phyloP scores from a whole-genome alignment of 1,139 yeast genomes.

The Nakaseomyces bracarensis region DNA sequence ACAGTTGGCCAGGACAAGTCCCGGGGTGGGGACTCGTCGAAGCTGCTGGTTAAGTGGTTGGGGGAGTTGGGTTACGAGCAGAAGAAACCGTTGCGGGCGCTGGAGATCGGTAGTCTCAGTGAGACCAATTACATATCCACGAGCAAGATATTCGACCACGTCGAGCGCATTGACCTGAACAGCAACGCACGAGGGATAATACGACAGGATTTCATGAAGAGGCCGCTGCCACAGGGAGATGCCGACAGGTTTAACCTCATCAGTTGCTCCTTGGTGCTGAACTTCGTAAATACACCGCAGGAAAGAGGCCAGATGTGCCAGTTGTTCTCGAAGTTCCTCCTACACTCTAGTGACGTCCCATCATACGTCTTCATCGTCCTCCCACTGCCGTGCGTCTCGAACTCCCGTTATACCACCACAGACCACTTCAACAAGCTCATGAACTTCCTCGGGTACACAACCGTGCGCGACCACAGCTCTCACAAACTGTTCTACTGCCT shows the following conservation, averaged over 20 bases:
- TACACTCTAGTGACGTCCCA: background rate
- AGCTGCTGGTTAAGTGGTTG: constrained; percentile 63
- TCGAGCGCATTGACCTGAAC: constrained; percentile 67
- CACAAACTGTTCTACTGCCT: constrained; percentile 59
- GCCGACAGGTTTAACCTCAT: constrained; percentile 51
- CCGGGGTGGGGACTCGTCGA: constrained; percentile 90
- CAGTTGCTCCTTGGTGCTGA: constrained; percentile 79
- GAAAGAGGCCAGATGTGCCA: constrained; percentile 71
- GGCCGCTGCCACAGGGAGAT: constrained; percentile 48
- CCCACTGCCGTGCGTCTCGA: constrained; percentile 77
- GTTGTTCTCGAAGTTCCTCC: constrained; percentile 52
- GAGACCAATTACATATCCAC: constrained; percentile 63
- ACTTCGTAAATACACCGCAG: constrained; percentile 69
- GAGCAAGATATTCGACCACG: constrained; percentile 39
- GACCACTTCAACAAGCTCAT: constrained; percentile 39
- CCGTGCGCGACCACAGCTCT: constrained; percentile 47
- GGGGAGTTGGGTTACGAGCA: constrained; percentile 26
- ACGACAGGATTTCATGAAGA: constrained; percentile 77
- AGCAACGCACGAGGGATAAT: constrained; percentile 59
- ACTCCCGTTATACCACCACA: constrained; percentile 69
- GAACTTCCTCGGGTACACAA: constrained; percentile 49
- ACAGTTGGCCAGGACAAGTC: constrained; percentile 67
- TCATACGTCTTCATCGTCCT: constrained; percentile 60
- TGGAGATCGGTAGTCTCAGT: constrained; percentile 79
- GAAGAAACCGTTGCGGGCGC: constrained; percentile 35